Percentiles rank a stretch among this genome's conserved stretches.
These are phyloP conservation scores for Ambrosiella beaveri DNA, from an alignment of 2,329 filamentous ascomycete genomes.

Conservation along the genomic window DNA sequence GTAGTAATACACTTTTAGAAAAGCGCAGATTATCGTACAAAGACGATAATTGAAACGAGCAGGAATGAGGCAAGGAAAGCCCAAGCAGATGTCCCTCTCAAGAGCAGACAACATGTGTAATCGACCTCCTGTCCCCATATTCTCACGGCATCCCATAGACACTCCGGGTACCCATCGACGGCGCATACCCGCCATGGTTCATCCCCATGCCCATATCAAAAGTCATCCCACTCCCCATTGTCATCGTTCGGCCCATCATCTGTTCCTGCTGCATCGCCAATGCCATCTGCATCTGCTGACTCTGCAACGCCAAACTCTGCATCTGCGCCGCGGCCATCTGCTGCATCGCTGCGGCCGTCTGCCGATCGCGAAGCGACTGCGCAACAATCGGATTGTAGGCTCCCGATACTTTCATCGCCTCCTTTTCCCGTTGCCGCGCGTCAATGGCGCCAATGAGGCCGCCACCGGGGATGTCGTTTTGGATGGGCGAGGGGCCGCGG, in stretches of 20 bases:
- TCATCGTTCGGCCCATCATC: slow-evolving; percentile 12
- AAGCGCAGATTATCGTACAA: too few relatives aligned
- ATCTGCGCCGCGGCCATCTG: slow-evolving; percentile 11
- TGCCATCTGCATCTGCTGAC: slow-evolving; percentile 20
- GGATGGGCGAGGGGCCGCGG: background rate
- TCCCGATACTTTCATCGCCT: slow-evolving; percentile 46
- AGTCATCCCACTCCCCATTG: background rate
- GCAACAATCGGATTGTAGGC: slow-evolving; percentile 54
- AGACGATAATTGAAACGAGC: background rate
- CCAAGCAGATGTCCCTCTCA: background rate
- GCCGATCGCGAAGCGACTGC: slow-evolving; percentile 52
- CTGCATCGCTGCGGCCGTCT: slow-evolving; percentile 27
- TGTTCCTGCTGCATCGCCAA: slow-evolving; percentile 20
- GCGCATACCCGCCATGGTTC: background rate
- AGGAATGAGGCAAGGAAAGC: background rate
- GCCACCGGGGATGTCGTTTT: background rate
- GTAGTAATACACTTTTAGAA: too few relatives aligned
- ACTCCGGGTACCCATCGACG: background rate
- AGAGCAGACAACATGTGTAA: background rate
- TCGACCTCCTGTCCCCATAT: too few relatives aligned
- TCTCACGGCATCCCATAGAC: slow-evolving; percentile 1
- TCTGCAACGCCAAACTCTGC: slow-evolving; percentile 19
- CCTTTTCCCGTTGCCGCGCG: slow-evolving; percentile 60
- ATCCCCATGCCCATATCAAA: background rate
- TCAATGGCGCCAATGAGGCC: slow-evolving; percentile 68